Evolutionary conservation across 306 rosid species (phyloP).

Genomic region (Alnus glutinosa): DNA sequence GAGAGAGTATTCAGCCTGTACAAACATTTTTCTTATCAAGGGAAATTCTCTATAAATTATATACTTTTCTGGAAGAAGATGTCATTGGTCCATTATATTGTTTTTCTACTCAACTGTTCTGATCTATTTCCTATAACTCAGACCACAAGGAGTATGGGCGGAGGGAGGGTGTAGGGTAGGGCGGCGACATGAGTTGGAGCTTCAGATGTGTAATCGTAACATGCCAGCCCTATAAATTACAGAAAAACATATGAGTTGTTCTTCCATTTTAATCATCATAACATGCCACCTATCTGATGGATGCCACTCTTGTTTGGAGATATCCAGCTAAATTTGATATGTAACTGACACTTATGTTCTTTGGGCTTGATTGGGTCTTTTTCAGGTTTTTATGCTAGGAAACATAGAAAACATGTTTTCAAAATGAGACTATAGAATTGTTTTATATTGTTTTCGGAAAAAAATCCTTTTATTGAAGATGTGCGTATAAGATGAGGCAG

Average conservation of each 20-base stretch:
- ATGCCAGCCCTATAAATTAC: no score
- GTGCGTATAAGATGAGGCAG: neutral
- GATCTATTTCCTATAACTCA: neutral
- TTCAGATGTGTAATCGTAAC: neutral
- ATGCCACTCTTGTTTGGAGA: neutral
- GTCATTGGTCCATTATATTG: neutral
- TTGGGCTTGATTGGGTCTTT: neutral
- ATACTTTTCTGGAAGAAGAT: neutral
- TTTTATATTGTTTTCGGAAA: no score
- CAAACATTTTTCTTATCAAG: neutral
- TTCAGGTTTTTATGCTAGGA: neutral
- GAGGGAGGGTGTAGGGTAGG: neutral
- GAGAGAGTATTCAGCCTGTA: neutral
- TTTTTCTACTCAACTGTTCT: neutral
- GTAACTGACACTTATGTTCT: neutral
- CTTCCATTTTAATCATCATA: neutral
- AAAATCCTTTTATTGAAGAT: neutral
- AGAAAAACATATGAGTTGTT: neutral
- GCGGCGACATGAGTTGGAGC: neutral
- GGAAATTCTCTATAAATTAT: neutral
- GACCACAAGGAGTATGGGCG: neutral
- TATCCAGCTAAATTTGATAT: neutral
- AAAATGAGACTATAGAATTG: no score
- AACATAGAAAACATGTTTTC: neutral
- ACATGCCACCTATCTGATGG: neutral